Evolutionary conservation across 176 grass and related monocot species (phyloP).

Genomic region (Cenchrus fungigraminus): DNA sequence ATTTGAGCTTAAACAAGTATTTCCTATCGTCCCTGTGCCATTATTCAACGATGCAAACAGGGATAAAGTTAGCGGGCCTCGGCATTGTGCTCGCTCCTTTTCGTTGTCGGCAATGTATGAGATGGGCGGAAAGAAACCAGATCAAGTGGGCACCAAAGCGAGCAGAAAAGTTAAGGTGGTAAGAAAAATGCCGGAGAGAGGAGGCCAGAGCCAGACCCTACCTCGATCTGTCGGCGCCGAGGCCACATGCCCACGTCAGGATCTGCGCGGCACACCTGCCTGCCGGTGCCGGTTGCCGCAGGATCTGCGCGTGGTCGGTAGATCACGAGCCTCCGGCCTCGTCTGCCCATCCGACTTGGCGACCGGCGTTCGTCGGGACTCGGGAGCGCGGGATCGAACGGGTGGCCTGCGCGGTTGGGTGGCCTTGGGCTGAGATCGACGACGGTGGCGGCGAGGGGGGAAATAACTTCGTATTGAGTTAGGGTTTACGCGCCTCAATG

Average conservation of each 20-base stretch:
- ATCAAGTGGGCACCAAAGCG: slow-evolving; percentile 8
- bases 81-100: background rate
- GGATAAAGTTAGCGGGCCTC: background rate
- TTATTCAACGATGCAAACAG: background rate
- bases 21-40: background rate
- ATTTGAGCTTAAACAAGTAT: background rate
- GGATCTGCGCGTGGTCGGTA: background rate
- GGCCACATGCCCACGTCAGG: background rate
- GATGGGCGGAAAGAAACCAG: background rate
- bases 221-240: slow-evolving; percentile 32
- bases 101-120: background rate
- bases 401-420: background rate
- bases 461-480: background rate
- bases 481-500: too few species aligned
- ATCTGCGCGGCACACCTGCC: background rate
- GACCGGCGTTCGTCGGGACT: background rate
- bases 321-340: background rate
- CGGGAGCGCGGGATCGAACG: background rate
- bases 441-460: background rate
- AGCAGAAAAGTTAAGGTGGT: background rate
- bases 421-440: background rate
- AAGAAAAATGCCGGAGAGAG: background rate
- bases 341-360: background rate
- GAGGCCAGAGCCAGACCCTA: background rate
- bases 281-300: background rate